Conservation (phyloP, 1,284 basidiomycete species). For the Irpex rosettiformis region DNA sequence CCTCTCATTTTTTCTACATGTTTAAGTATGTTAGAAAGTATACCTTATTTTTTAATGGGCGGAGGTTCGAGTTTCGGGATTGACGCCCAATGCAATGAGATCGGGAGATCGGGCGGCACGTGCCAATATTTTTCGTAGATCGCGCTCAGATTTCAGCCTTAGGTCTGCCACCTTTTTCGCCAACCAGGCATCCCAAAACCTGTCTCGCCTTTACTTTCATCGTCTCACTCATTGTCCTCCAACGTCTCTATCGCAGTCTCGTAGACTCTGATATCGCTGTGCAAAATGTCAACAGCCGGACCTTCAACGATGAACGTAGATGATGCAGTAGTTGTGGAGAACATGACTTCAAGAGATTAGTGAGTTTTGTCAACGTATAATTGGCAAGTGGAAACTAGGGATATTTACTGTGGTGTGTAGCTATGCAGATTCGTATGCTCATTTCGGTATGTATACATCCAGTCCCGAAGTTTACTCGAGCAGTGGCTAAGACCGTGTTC, state of each 20-base stretch:
- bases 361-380: conserved; percentile 42
- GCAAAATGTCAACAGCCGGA: conserved; percentile 43
- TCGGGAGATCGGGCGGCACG: background rate
- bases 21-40: too few relatives aligned
- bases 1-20: too few relatives aligned
- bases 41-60: too few relatives aligned
- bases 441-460: conserved; percentile 69
- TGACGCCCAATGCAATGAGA: background rate
- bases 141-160: background rate
- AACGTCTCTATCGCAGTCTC: background rate
- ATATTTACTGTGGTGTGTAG: conserved; percentile 38
- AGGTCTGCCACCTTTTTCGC: background rate
- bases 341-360: conserved; percentile 82
- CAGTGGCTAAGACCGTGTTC: background rate
- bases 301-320: conserved; percentile 32
- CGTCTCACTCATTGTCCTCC: background rate
- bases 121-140: conserved; percentile 1
- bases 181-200: background rate
- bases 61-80: too few relatives aligned
- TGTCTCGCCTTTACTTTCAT: background rate
- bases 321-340: conserved; percentile 23
- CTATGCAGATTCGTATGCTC: conserved; percentile 91
- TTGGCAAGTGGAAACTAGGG: conserved; percentile 27
- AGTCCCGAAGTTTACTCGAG: background rate
- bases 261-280: background rate